Base-by-base conservation (phyloP, 345 rosid genomes). In the Tarenaya hassleriana region DNA sequence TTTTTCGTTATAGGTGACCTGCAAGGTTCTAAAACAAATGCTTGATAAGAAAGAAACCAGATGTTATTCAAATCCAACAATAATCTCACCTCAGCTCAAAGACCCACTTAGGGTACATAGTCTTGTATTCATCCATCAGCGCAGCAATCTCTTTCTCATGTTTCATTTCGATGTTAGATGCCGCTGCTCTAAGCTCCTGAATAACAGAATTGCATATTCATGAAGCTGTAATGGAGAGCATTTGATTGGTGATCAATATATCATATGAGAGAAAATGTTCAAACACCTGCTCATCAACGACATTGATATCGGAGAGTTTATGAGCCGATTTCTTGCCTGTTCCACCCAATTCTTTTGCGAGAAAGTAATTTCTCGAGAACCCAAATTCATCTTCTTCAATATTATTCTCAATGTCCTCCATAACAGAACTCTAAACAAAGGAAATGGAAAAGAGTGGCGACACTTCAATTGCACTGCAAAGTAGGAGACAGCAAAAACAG, bases 301-400 rank as follows among this genome's bases (percentile, higher is more conserved):
- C 50, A 58, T 68, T 58, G 37, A 92, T 83, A 56, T 92, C 98
- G 29, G 87, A 73, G 44, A 88, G 66, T 56, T 83, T 88, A 43
- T 47, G 76, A 8, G 71, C 50, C 13, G 90, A 85, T 52, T 76
- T 79, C 73, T 83, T 88, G 32, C 73, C 58, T 4, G 90, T 59
- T 34, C 83, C 70, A 55, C 76, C 61, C 42, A 65, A 47, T 42
- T 92, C 97, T 76, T 88, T 92, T 0, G 98, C 94, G 44, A 88
- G 72, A 70, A 85, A 88, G 62, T 88, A 92, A 56, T 92, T 88
- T 72, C 97, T 73, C 4, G 95, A 81, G 78, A 88, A 92, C 2
- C 77, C 98, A 43, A 41, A 81, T 34, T 83, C 94, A 50, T 85
- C 95, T 49, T 81, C 97, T 5, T 79, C 95, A 10, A 51, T 53